These are phyloP conservation scores for Penicillium freii DNA, from an alignment of 2,329 filamentous ascomycete genomes.

Conservation along the genomic window DNA sequence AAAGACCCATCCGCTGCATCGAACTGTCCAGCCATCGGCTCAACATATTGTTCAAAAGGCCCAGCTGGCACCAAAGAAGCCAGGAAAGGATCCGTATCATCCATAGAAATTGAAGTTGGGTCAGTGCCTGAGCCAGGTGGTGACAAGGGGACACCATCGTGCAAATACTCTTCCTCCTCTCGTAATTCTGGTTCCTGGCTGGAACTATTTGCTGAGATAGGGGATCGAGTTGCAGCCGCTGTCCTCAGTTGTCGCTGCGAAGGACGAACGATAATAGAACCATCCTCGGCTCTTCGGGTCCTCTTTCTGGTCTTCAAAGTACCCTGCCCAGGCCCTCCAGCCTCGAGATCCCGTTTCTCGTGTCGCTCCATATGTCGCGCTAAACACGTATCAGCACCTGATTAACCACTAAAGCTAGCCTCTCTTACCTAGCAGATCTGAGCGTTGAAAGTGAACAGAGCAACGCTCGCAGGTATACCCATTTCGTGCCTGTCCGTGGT, in stretches of 20 bases:
- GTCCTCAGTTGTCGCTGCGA: slow-evolving; percentile 26
- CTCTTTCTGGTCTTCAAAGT: slow-evolving; percentile 52
- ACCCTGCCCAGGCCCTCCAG: slow-evolving; percentile 48
- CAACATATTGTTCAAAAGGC: slow-evolving; percentile 33
- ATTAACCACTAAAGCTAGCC: background rate
- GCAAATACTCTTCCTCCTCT: slow-evolving; percentile 10
- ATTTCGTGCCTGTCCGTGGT: slow-evolving; percentile 54
- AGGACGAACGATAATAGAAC: slow-evolving; percentile 47
- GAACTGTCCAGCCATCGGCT: slow-evolving; percentile 35
- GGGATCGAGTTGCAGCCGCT: background rate
- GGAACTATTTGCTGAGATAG: slow-evolving; percentile 13
- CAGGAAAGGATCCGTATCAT: slow-evolving; percentile 29
- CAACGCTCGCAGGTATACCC: slow-evolving; percentile 56
- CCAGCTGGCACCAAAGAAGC: slow-evolving; percentile 34
- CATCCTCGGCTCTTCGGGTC: slow-evolving; percentile 49
- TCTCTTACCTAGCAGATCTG: slow-evolving; percentile 56
- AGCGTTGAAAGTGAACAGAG: slow-evolving; percentile 60
- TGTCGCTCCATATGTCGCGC: slow-evolving; percentile 58
- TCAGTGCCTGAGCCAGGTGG: slow-evolving; percentile 28
- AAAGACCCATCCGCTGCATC: slow-evolving; percentile 36
- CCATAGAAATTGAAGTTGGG: slow-evolving; percentile 23
- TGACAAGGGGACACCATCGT: slow-evolving; percentile 27
- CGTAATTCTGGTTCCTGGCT: slow-evolving; percentile 5
- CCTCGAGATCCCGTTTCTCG: slow-evolving; percentile 53
- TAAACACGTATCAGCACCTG: slow-evolving; percentile 26